Evolutionary conservation across 73 alveolate species (phyloP), one percentile per base, ranked within the genome.

Genomic region (Paramecium sonneborni): DNA sequence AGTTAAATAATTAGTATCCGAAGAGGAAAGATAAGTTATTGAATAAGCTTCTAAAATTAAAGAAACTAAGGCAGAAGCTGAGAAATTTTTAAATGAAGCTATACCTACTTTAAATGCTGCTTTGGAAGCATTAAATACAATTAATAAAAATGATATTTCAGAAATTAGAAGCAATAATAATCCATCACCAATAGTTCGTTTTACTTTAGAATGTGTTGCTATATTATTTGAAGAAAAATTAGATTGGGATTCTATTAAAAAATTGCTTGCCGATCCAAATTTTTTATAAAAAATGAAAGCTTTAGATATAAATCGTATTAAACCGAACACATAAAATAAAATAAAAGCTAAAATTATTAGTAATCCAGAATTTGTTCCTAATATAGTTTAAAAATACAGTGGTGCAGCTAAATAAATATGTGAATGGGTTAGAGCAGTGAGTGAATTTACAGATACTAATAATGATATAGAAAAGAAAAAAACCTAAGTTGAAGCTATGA

Each of bases 71-170:
- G 96, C 94, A 23, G 98, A 95, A 94, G 95, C 96, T 10, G 98
- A 95, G 69, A 96, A 96, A 85, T 97, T 96, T 48, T 93, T 97
- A 89, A 88, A 96, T 12, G 95, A 93, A 23, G 98, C 99, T 8
- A 93, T 96, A 62, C 99, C 99, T 32, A 67, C 95, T 56, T 92
- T 97, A 55, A 90, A 97, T 68, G 85, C 91, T 48, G 99, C 99
- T 1, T 85, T 93, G 37, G 98, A 97, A 41, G 99, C 99, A 38
- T 90, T 97, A 52, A 96, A 97, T 57, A 94, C 97, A 39, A 85
- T 97, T 57, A 97, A 82, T 96, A 92, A 95, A 92, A 97, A 95
- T 92, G 98, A 96, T 93, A 95, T 97, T 62, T 95, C 95, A 41
- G 99, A 97, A 94, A 92, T 97, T 55, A 94, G 96, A 86, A 85